phyloP scores from a whole-genome alignment of 129 eudicot genomes.

The Sambucus nigra region DNA sequence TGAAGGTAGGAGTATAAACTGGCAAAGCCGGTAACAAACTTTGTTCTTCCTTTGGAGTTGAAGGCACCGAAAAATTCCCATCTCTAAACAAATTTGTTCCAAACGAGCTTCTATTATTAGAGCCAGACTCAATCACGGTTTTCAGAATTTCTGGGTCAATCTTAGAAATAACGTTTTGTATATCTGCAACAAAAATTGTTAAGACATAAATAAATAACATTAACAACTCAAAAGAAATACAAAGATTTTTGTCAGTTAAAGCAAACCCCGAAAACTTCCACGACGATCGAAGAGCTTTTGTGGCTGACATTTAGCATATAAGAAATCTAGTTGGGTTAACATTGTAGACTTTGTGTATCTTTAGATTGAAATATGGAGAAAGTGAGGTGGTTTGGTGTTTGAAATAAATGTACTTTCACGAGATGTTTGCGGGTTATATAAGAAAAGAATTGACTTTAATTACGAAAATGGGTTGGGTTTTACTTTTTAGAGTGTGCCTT shows the following conservation, averaged over 20 bases:
- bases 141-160: slow-evolving; percentile 56
- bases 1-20: slow-evolving; percentile 16
- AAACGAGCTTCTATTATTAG: neutral
- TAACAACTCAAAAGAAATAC: neutral
- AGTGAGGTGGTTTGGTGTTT: too few relatives aligned
- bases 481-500: too few relatives aligned
- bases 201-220: neutral
- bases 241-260: neutral
- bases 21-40: slow-evolving; percentile 14
- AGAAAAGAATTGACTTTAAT: too few relatives aligned
- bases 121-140: slow-evolving; percentile 39
- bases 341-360: too few relatives aligned
- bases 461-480: too few relatives aligned
- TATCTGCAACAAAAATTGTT: slow-evolving; percentile 21
- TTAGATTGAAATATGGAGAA: too few relatives aligned
- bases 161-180: slow-evolving; percentile 51
- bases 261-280: slow-evolving; percentile 33
- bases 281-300: slow-evolving; percentile 35
- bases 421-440: too few relatives aligned
- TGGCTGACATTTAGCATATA: slow-evolving; percentile 5
- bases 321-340: too few relatives aligned
- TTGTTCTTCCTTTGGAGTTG: slow-evolving; percentile 5
- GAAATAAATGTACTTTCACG: too few relatives aligned
- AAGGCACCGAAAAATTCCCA: slow-evolving; percentile 13
- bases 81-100: slow-evolving; percentile 7